phyloP scores from a whole-genome alignment of 1,139 yeast genomes.

The Yarrowia galli region DNA sequence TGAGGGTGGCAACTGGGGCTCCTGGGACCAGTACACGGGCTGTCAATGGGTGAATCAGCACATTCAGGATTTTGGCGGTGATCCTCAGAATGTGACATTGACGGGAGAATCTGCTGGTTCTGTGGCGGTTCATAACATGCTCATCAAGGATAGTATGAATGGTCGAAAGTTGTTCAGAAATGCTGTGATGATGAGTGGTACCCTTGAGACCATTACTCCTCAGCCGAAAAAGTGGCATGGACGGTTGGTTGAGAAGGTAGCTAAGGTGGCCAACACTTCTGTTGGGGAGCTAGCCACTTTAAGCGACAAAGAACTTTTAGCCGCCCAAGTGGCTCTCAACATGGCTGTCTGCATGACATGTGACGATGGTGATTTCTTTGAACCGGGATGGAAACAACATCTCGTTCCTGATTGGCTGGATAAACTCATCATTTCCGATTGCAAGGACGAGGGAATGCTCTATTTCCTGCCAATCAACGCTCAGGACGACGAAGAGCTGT shows the following conservation, averaged over 20 bases:
- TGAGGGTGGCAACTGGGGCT: constrained; percentile 41
- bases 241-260: background rate
- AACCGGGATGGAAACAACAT: constrained; percentile 42
- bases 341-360: constrained; percentile 20
- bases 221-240: constrained; percentile 36
- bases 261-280: background rate
- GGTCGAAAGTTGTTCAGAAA: constrained; percentile 40
- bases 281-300: background rate
- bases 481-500: constrained; percentile 24
- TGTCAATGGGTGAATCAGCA: constrained; percentile 48
- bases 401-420: constrained; percentile 35
- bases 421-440: constrained; percentile 19
- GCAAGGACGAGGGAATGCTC: constrained; percentile 33
- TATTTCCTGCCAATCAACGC: constrained; percentile 35
- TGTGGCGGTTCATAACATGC: constrained; percentile 30
- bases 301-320: constrained; percentile 4
- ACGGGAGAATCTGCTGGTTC: constrained; percentile 35
- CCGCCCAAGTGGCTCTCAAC: constrained; percentile 25
- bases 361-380: constrained; percentile 37
- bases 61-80: constrained; percentile 48
- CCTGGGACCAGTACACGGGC: constrained; percentile 44
- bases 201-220: constrained; percentile 32
- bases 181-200: constrained; percentile 42
- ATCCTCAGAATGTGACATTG: constrained; percentile 40
- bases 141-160: constrained; percentile 26